Evolutionary conservation across 2,329 filamentous ascomycete genomes (phyloP).

Genomic region (Dactylella cylindrospora): DNA sequence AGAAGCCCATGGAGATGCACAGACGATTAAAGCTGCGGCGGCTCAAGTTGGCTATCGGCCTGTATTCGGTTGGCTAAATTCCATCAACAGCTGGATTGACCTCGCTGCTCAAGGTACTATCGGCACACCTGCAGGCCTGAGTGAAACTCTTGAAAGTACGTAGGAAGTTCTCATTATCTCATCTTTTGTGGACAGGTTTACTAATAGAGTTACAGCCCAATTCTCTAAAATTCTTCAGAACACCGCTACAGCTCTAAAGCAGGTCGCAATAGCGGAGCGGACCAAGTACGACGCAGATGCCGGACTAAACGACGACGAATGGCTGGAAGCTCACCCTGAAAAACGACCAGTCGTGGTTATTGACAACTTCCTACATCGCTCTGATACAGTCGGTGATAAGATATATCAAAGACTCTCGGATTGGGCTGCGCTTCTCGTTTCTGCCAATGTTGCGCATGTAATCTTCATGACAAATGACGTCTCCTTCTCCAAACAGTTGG

Average conservation of each 20-base stretch:
- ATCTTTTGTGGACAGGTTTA: background rate
- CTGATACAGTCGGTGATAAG: constrained; percentile 54
- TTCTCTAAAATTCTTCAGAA: constrained; percentile 61
- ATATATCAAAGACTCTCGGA: constrained; percentile 79
- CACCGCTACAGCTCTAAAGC: constrained; percentile 57
- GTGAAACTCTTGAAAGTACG: constrained; percentile 57
- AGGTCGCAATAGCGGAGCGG: constrained; percentile 57
- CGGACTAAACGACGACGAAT: constrained; percentile 58
- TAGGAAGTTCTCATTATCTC: background rate
- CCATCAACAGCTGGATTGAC: constrained; percentile 85
- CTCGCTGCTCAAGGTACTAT: constrained; percentile 87
- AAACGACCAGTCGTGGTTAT: constrained; percentile 59
- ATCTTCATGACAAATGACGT: constrained; percentile 90
- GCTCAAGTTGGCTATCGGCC: constrained; percentile 84
- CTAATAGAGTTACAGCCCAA: constrained; percentile 51
- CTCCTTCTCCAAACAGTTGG: constrained; percentile 81
- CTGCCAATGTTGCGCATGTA: constrained; percentile 86
- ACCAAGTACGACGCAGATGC: constrained; percentile 58
- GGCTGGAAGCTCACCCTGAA: constrained; percentile 60
- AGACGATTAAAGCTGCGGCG: constrained; percentile 80
- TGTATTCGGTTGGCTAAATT: constrained; percentile 96
- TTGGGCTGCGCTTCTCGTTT: constrained; percentile 84
- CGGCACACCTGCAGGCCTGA: constrained; percentile 54
- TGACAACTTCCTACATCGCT: constrained; percentile 61
- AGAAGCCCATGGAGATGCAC: constrained; percentile 82